Evolutionary conservation across 2,329 filamentous ascomycete species (phyloP), one percentile per base, ranked within the genome.

Genomic region (Fusarium sp.): DNA sequence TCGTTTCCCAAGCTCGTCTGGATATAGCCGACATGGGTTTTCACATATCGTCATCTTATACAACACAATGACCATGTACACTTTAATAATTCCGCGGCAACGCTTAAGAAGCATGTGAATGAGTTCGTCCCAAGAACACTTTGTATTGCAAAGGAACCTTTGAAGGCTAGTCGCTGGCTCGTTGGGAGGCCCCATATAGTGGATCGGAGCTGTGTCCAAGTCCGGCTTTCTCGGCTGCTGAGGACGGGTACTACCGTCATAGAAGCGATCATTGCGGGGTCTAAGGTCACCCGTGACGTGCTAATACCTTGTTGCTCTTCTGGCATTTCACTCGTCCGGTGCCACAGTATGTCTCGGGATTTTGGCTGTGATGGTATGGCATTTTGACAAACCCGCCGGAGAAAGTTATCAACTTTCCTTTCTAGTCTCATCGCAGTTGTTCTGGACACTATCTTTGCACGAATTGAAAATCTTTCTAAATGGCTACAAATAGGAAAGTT

Each of bases 71-170:
- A 12, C 11, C 21, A n/a, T 25, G 14, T 27, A n/a, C 33, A 27
- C 2, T 10, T 27, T 3, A 38, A 21, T 38, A 38, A 12, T n/a
- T 52, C 49, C 49, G 10, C 33, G 14, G 33, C 5, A 21, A 37
- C 3, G 18, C 10, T 12, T 19, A 2, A 27, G 23, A 21, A 27
- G 7, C 33, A 37, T n/a, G 33, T 38, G 33, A 27, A 27, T 4
- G 7, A 2, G 7, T 5, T 38, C 4, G 1, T 2, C 3, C 3
- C 27, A n/a, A 12, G 16, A 33, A 21, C 12, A 16, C 3, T n/a
- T n/a, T 37, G 7, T 19, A 52, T 21, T 16, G 3, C 9, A 16
- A 52, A 35, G 2, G 31, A 21, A 5, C 3, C 2, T 18, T 37
- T 8, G 7, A 27, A 16, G 10, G 7, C 12, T 2, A 25, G 49